Evolutionary conservation across 2,329 filamentous ascomycete genomes (phyloP), one percentile per base, ranked within the genome.

Genomic region (Uncinocarpus reesii): DNA sequence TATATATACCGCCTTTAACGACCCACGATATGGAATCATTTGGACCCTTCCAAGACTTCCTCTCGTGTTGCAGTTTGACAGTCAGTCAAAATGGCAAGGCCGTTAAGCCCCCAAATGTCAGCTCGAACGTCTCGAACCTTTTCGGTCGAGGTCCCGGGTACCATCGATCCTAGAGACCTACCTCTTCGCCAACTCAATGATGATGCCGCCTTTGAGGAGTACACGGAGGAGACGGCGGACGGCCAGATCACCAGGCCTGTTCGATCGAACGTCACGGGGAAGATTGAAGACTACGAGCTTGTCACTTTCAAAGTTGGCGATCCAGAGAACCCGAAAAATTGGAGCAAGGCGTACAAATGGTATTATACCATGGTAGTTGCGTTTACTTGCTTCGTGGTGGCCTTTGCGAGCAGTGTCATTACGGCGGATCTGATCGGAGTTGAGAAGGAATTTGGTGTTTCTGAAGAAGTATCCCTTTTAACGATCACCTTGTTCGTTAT

Each of bases 281-380:
- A 69, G 45, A 62, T 71, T n/a, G 67, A 72, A 54, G 65, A 72
- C 24, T 81, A 77, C 60, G 78, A 81, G 50, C 69, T 85, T 7
- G 80, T 85, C 28, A 84, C 81, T 0, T 94, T 92, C 60, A 76
- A 73, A 3, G 74, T 81, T 2, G 70, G 80, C 50, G 86, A 92
- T 61, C 76, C 78, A 0, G 83, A 81, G 54, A 90, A 90, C 59
- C 86, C 86, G 0, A 90, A 90, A 73, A 45, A 45, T 16, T 92
- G 84, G 84, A 79, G 76, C 49, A 87, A 86, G 64, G 70, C 67
- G 1, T 83, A 71, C 64, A 92, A 89, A 66, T 90, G 86, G 85
- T 86, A 82, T 59, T 82, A 79, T 60, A 95, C 87, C 20, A 87
- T 93, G 82, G 79, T 86, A 13, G 86, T 94, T 0, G 84, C 87